Percentiles rank a stretch among this genome's conserved stretches.
These are phyloP conservation scores for Hemerocallis citrina DNA, from an alignment of 106 monocot species.

Conservation along the genomic window DNA sequence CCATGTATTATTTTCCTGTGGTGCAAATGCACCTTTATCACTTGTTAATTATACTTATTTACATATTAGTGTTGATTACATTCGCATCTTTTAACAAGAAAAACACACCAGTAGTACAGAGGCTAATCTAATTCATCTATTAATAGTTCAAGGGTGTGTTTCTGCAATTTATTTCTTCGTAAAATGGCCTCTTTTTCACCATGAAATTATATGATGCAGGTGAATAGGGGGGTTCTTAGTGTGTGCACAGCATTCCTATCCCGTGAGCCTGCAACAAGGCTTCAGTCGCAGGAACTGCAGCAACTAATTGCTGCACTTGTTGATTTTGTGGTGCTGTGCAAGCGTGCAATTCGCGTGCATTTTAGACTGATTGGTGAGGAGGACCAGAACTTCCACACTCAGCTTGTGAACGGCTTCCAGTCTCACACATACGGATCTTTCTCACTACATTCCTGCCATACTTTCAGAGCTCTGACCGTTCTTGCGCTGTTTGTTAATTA, in stretches of 20 bases:
- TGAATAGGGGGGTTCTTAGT: constrained; percentile 95
- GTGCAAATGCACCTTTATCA: too few relatives aligned
- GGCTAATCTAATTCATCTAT: too few relatives aligned
- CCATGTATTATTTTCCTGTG: too few relatives aligned
- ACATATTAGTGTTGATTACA: too few relatives aligned
- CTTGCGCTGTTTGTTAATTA: not conserved
- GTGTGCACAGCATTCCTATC: constrained; percentile 96
- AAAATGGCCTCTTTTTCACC: too few relatives aligned
- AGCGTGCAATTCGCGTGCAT: constrained; percentile 94
- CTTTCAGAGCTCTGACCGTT: constrained; percentile 84
- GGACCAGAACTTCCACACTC: constrained; percentile 98
- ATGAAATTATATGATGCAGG: constrained; percentile 37
- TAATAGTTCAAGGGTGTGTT: too few relatives aligned
- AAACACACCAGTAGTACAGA: too few relatives aligned
- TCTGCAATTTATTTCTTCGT: too few relatives aligned
- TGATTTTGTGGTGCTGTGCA: constrained; percentile 99
- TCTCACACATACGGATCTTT: constrained; percentile 97
- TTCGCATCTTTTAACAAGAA: too few relatives aligned
- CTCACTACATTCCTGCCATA: constrained; percentile 98
- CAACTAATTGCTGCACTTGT: constrained; percentile 95
- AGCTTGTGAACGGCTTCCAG: constrained; percentile 98
- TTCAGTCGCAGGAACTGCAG: constrained; percentile 95
- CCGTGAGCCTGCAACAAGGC: constrained; percentile 93
- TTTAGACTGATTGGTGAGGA: constrained; percentile 96
- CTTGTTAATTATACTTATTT: too few relatives aligned